A percentile compares a stretch with the other conserved stretches of the same genome.
These are phyloP conservation scores for Verticillium zaregamsianum DNA, from an alignment of 2,329 filamentous ascomycete genomes.

Conservation along the genomic window DNA sequence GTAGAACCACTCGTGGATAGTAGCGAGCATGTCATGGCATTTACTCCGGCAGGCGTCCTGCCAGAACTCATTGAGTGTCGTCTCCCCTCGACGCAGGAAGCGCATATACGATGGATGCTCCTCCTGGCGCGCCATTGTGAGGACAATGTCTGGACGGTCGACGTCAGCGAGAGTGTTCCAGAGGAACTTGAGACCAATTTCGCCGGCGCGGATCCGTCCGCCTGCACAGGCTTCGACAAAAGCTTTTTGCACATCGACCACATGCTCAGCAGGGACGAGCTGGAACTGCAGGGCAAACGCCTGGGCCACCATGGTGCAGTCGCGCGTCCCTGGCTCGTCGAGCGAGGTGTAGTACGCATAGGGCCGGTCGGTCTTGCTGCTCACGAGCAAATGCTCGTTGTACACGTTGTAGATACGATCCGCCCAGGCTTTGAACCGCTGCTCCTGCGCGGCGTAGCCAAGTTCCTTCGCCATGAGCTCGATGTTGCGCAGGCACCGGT, in stretches of 20 bases:
- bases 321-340: conserved; percentile 23
- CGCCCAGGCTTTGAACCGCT: conserved; percentile 20
- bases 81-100: conserved; percentile 39
- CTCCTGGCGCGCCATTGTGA: conserved; percentile 39
- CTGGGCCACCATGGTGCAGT: conserved; percentile 33
- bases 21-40: conserved; percentile 44
- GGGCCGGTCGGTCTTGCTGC: conserved; percentile 21
- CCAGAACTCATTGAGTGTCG: conserved; percentile 38
- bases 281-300: conserved; percentile 24
- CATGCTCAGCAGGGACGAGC: conserved; percentile 15
- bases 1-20: conserved; percentile 45
- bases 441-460: conserved; percentile 16
- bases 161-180: conserved; percentile 33
- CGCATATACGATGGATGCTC: conserved; percentile 45
- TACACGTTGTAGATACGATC: conserved; percentile 25
- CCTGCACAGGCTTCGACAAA: conserved; percentile 21
- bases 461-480: conserved; percentile 30
- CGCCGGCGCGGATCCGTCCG: conserved; percentile 32
- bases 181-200: conserved; percentile 36
- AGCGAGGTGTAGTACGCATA: conserved; percentile 33
- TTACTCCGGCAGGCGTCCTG: conserved; percentile 37
- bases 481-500: conserved; percentile 31
- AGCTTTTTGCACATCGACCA: conserved; percentile 14
- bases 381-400: conserved; percentile 27
- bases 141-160: conserved; percentile 32